phyloP scores from a whole-genome alignment of 1,139 yeast species.

The Geotrichum candidum region DNA sequence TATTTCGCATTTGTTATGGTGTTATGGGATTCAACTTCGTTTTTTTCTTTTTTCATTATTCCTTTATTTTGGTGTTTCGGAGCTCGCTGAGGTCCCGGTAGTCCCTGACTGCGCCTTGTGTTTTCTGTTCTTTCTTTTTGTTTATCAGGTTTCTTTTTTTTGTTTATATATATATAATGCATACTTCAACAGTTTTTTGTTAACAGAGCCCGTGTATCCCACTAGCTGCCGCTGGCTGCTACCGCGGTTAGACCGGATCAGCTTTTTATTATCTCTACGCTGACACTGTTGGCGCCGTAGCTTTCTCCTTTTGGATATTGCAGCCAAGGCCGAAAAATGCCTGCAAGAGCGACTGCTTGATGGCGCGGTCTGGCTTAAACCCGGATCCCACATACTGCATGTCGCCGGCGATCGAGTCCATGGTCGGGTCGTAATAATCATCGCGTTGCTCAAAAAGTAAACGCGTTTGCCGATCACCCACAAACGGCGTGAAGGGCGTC shows the following conservation, averaged over 20 bases:
- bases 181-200: conserved; percentile 10
- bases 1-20: background rate
- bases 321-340: conserved; percentile 90
- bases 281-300: background rate
- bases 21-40: conserved; percentile 10
- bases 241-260: background rate
- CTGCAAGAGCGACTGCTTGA: conserved; percentile 71
- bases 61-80: background rate
- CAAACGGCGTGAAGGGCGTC: conserved; percentile 88
- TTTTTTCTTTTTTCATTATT: background rate
- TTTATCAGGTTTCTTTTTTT: background rate
- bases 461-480: conserved; percentile 72
- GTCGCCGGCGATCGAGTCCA: conserved; percentile 53
- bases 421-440: conserved; percentile 56
- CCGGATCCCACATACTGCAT: conserved; percentile 81
- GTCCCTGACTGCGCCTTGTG: background rate
- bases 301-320: conserved; percentile 61
- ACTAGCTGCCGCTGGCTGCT: background rate
- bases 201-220: background rate
- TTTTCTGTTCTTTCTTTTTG: background rate
- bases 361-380: conserved; percentile 63
- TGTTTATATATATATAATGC: conserved; percentile 7
- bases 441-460: conserved; percentile 43
- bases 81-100: background rate
- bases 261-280: background rate